Evolutionary conservation across 192 early-diverging fungal species (phyloP), one percentile per base, ranked within the genome.

Genomic region (Backusella macrospora): DNA sequence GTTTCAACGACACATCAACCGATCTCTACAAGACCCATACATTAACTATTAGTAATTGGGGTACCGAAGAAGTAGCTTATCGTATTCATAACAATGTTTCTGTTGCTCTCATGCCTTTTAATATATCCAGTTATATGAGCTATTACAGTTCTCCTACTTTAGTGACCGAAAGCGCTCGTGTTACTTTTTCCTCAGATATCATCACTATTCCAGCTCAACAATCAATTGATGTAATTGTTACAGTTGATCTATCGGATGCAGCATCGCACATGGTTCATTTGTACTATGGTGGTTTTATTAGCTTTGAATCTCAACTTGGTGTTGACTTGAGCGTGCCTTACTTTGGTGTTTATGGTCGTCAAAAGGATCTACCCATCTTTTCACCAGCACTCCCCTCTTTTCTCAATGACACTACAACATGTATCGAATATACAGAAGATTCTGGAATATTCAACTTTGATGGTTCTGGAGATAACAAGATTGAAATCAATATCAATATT

Each of bases 1-100:
- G 81, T 42, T 83, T 89, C 73, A 83, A 84, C 62, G 88, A 87
- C 62, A 79, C 83, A 21, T 71, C n/a, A n/a, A n/a, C 81, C 72
- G 47, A 49, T 46, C 48, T 72, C 34, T 77, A 77, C 26, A 66
- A 72, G 37, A 69, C 68, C 0, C 66, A 77, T 21, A 78, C 71
- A 15, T 44, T 88, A 39, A 86, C 80, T 10, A 18, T 87, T 21
- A 72, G 46, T 70, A 84, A 88, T 75, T 52, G 62, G 14, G 86
- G 82, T 44, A 75, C 73, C 16, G 63, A 66, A 0, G 52, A 69
- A 10, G 74, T 79, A 37, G 79, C 74, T 44, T 86, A 82, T 68
- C 67, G 46, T 6, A 26, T 86, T 39, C 52, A 62, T 13, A 79
- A 83, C 64, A 67, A 79, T 38, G 70, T 76, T 4, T 82, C 85